Conservation (phyloP, 257 asterid species). For the Scutellaria baicalensis region DNA sequence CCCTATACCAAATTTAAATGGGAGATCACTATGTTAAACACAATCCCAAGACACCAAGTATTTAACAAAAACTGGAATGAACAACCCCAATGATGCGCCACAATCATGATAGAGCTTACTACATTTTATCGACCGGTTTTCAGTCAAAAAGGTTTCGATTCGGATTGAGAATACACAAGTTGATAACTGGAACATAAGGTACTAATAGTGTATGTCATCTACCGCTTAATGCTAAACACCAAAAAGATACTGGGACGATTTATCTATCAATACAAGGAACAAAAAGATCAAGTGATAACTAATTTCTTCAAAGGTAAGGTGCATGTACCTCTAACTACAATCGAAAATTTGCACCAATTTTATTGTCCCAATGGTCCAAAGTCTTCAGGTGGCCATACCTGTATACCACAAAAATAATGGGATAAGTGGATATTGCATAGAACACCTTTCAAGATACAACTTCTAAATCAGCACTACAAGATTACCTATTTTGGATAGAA, state of each 20-base stretch:
- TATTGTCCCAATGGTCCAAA: conserved; percentile 54
- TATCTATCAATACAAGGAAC: background rate
- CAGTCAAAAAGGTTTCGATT: no score
- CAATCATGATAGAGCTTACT: no score
- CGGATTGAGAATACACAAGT: no score
- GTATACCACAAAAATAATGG: conserved; percentile 1
- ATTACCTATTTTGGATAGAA: background rate
- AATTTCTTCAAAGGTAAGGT: background rate
- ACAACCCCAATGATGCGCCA: no score
- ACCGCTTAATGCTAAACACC: background rate
- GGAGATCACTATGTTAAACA: no score
- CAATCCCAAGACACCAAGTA: no score
- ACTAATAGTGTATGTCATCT: background rate
- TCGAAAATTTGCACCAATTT: background rate
- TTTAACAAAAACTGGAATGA: no score
- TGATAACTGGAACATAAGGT: background rate
- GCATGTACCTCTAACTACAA: conserved; percentile 11
- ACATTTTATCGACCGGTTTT: no score
- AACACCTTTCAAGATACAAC: background rate
- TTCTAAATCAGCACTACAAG: background rate
- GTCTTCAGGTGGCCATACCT: conserved; percentile 94
- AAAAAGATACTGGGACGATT: background rate
- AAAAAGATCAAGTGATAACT: background rate
- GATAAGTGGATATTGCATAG: background rate
- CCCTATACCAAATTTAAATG: no score